Evolutionary conservation across 352 stramenopile genomes (phyloP).

Genomic region (Globisporangium viniferum): DNA sequence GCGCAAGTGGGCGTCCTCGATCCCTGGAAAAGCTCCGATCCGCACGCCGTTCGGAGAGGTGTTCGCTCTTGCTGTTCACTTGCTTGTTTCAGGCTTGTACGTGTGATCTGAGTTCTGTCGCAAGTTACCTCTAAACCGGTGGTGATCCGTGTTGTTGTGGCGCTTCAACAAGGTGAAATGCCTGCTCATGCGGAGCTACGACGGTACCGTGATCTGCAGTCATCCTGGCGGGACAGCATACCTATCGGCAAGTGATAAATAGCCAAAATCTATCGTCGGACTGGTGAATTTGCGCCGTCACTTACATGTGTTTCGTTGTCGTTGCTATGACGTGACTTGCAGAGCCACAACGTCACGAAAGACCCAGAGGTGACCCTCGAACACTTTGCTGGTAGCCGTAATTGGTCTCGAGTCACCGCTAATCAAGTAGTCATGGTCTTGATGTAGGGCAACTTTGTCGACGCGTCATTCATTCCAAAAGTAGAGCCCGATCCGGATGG

Average conservation of each 20-base stretch:
- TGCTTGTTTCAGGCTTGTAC: too few species aligned
- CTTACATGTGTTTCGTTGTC: not conserved
- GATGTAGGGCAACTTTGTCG: conserved; percentile 31
- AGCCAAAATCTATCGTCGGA: not conserved
- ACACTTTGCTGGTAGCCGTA: not conserved
- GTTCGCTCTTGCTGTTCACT: not conserved
- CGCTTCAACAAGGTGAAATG: conserved; percentile 31
- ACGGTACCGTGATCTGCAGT: conserved; percentile 56
- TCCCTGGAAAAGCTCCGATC: conserved; percentile 39
- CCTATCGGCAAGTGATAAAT: conserved; percentile 33
- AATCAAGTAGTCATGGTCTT: not conserved
- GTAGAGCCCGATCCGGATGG: conserved; percentile 6
- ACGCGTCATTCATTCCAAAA: conserved; percentile 15
- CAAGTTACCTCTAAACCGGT: not conserved
- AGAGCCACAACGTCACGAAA: conserved; percentile 38
- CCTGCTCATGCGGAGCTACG: conserved; percentile 34
- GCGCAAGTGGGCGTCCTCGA: conserved; percentile 36
- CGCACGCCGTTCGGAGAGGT: conserved; percentile 55
- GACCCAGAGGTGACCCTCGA: conserved; percentile 26
- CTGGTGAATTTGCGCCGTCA: not conserved
- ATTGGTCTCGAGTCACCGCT: not conserved
- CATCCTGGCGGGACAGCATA: conserved; percentile 39
- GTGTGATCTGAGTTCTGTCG: too few species aligned
- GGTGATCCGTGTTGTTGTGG: not conserved
- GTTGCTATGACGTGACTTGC: not conserved